Base-by-base conservation (phyloP, 306 rosid species). In the Rosa multiflora region DNA sequence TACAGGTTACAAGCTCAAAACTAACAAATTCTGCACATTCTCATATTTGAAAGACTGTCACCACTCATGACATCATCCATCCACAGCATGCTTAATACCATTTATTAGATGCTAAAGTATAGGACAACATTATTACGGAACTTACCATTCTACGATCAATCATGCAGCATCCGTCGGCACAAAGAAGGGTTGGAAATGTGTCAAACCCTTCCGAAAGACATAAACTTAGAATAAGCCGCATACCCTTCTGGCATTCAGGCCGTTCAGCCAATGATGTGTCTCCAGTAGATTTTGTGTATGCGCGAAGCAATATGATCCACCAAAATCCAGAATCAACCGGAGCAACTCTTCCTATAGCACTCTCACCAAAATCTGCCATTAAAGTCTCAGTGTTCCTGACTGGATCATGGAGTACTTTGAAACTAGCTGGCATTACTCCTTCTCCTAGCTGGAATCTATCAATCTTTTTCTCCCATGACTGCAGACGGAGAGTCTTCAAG, bases 341-440 rank as follows among this genome's bases (percentile, higher is more conserved):
- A 80, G 99, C 99, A 78, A 94, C 99, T 86, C 99, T 92, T 73
- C 99, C 99, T 69, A 94, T 92, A 61, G 99, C 97, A 82, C 97
- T 94, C 80, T 92, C 97, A 46, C 99, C 99, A 73, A 94, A 94
- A 87, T 94, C 95, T 70, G 99, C 97, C 64, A 87, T 88, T 70
- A 91, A 83, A 67, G 95, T 94, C 70, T 94, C 97, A 35, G 43
- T 78, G 81, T 89, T 88, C 84, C 84, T 86, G 74, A 91, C 84
- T 4, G 97, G 97, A 82, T 91, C 97, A 78, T 89, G 92, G 70
- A 83, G 87, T 47, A 94, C 98, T 75, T 94, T 94, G 86, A 94
- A 94, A 87, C 97, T 94, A 61, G 98, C 98, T 35, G 97, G 98
- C 98, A 92, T 94, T 20, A 94, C 98, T 66, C 98, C 97, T 91